Conservation (phyloP, 176 grass and related monocot species). For the Triticum urartu region DNA sequence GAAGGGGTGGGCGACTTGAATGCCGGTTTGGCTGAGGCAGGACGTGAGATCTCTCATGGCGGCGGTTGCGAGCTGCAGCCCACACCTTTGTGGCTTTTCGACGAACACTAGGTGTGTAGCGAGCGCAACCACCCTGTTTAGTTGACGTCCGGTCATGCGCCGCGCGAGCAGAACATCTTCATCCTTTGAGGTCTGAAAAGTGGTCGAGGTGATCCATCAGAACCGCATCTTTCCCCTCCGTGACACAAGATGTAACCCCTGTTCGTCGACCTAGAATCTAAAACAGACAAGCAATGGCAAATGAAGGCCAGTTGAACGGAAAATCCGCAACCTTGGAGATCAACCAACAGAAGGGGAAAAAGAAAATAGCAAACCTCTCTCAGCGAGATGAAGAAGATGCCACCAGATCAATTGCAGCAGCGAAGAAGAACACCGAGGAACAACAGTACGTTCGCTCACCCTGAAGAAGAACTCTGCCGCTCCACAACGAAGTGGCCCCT, state of each 20-base stretch:
- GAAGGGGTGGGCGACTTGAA: slow-evolving; percentile 45
- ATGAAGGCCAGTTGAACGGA: neutral
- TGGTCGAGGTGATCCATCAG: neutral
- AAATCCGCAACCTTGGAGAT: neutral
- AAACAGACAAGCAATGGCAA: neutral
- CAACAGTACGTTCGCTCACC: neutral
- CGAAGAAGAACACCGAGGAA: neutral
- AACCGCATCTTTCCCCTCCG: neutral
- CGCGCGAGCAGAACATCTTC: neutral
- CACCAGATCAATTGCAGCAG: neutral
- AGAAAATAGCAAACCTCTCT: neutral
- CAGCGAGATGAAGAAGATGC: neutral
- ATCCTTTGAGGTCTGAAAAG: neutral
- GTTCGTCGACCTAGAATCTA: slow-evolving; percentile 21
- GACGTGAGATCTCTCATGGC: slow-evolving; percentile 58
- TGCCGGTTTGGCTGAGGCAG: slow-evolving; percentile 48
- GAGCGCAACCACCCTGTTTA: slow-evolving; percentile 9
- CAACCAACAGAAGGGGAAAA: neutral
- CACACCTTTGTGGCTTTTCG: slow-evolving; percentile 16
- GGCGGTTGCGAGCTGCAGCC: slow-evolving; percentile 1
- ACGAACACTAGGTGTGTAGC: slow-evolving; percentile 35
- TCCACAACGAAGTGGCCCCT: slow-evolving; percentile 28
- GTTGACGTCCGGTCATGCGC: neutral
- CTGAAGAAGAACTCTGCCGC: slow-evolving; percentile 13
- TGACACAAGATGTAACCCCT: neutral